Evolutionary conservation across 225 moss, liverwort and hornwort species (phyloP), one percentile per base, ranked within the genome.

Genomic region (Sphagnum contortum): DNA sequence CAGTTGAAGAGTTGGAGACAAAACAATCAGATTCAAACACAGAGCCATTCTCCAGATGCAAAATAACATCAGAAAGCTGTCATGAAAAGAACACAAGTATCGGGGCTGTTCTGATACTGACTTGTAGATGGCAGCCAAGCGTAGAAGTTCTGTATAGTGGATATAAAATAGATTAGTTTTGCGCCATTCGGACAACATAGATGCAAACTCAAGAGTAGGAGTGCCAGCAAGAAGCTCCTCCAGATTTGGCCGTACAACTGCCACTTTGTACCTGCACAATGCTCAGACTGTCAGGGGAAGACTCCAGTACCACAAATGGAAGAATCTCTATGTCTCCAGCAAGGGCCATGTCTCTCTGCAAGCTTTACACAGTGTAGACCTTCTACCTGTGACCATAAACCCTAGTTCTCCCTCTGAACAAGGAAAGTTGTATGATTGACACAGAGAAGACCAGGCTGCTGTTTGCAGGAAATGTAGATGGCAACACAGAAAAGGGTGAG

Each of bases 81-180:
- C 29, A 29, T 29, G 29, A 29, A 29, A 29, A 29, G 29, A 29
- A 29, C 29, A 29, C 29, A 29, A 29, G 29, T 29, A 29, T 29
- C 29, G 1, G 29, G 29, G 29, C 29, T 29, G 29, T 29, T 29
- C 29, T 46, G 47, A 14, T 48, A 55, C 75, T 85, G 70, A 95
- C 95, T 88, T 95, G 73, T 90, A 80, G 3, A 95, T 82, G 10
- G 95, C 89, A 61, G 84, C 85, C 59, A 95, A 82, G 57, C 95
- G 89, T 70, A 95, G 77, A 63, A 95, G 67, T 73, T 95, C 95
- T 6, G 84, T 82, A 14, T 90, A 95, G 71, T 95, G 95, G 57
- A 90, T 76, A 71, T 88, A 87, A 72, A 92, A 95, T 57, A 92
- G 79, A 49, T 88, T 69, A 66, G 77, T 69, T 48, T 69, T 71